phyloP scores from a whole-genome alignment of 1,284 basidiomycete genomes.

The Leccinum pallidistipes region DNA sequence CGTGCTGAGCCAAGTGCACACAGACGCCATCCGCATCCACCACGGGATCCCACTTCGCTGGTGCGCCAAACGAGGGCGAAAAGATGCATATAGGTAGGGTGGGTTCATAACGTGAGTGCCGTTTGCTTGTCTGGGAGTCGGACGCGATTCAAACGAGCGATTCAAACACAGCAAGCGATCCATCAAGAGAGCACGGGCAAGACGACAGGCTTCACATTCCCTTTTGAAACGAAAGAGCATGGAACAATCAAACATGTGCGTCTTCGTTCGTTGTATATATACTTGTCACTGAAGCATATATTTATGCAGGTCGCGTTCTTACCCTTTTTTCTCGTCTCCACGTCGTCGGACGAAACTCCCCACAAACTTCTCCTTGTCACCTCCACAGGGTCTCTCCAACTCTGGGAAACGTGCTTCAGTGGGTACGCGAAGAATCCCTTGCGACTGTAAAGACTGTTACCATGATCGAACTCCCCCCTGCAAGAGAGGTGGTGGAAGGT shows the following conservation, averaged over 20 bases:
- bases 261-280: conserved; percentile 7
- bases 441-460: no score
- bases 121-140: conserved; percentile 7
- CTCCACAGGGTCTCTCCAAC: no score
- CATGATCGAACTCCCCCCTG: no score
- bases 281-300: not conserved
- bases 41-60: no score
- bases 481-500: no score
- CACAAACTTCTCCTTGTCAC: no score
- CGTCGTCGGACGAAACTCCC: conserved; percentile 34
- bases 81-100: no score
- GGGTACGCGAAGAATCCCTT: no score
- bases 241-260: conserved; percentile 74
- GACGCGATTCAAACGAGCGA: not conserved
- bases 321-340: conserved; percentile 35
- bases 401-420: no score
- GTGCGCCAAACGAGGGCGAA: no score
- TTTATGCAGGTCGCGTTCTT: conserved; percentile 54
- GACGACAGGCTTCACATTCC: conserved; percentile 63
- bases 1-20: no score
- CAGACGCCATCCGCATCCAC: no score
- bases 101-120: conserved; percentile 51
- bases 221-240: conserved; percentile 69
- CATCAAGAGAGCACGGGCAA: conserved; percentile 58
- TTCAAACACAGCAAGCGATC: conserved; percentile 42